Conservation (phyloP, 2,329 filamentous ascomycete genomes). For the Colletotrichum karsti region DNA sequence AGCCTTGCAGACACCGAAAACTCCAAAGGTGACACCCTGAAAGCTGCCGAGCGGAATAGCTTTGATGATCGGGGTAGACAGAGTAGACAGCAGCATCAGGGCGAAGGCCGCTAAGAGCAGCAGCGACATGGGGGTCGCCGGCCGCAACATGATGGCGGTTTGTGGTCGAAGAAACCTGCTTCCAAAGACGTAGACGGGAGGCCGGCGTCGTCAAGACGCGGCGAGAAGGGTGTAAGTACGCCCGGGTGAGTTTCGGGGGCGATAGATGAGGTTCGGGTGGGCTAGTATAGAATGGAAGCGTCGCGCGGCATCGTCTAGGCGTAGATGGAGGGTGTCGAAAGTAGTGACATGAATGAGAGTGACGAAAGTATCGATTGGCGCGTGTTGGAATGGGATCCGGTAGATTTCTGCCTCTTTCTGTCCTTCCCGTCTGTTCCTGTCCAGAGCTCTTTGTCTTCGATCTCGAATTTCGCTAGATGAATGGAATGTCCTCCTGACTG, state of each 20-base stretch:
- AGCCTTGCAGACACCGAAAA: constrained; percentile 86
- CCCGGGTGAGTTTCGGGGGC: neutral
- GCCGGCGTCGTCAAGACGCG: constrained; percentile 57
- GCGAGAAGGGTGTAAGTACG: constrained; percentile 33
- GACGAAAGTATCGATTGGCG: neutral
- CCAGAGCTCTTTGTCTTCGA: neutral
- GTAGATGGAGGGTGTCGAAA: neutral
- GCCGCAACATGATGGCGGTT: constrained; percentile 77
- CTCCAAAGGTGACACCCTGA: constrained; percentile 82
- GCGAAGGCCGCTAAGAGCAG: constrained; percentile 87
- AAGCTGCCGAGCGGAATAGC: constrained; percentile 84
- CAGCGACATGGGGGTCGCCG: constrained; percentile 89
- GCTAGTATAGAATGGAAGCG: constrained; percentile 7
- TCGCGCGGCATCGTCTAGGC: constrained; percentile 19
- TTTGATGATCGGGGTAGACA: constrained; percentile 92
- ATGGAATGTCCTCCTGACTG: neutral
- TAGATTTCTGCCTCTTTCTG: constrained; percentile 8
- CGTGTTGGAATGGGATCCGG: neutral
- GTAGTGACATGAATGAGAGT: constrained; percentile 15
- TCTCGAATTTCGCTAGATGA: neutral
- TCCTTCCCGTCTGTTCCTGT: neutral
- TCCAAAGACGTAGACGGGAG: constrained; percentile 33
- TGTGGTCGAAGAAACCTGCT: constrained; percentile 43
- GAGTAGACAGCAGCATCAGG: constrained; percentile 82
- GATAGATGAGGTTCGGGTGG: neutral